Evolutionary conservation across 2,329 filamentous ascomycete species (phyloP).

Genomic region (Fusarium tricinctum): DNA sequence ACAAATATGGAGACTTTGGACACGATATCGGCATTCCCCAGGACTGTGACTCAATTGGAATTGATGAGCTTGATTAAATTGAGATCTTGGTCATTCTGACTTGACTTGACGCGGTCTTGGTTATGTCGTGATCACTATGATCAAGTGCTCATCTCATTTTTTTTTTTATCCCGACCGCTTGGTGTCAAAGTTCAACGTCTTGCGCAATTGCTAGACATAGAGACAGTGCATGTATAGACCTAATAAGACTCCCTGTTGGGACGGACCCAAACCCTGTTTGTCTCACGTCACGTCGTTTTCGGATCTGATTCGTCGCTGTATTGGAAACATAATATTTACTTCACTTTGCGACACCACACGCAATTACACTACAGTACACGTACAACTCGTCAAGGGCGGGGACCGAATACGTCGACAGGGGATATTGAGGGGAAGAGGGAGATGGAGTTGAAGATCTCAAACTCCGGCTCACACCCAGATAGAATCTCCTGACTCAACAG

Average conservation of each 20-base stretch:
- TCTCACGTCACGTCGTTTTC: slow-evolving; percentile 30
- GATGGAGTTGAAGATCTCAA: slow-evolving; percentile 14
- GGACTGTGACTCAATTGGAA: slow-evolving; percentile 31
- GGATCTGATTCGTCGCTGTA: slow-evolving; percentile 20
- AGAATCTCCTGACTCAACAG: slow-evolving; percentile 24
- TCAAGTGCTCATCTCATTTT: slow-evolving; percentile 5
- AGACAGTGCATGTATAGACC: too few relatives aligned
- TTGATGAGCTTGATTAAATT: slow-evolving; percentile 8
- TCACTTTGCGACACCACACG: slow-evolving; percentile 20
- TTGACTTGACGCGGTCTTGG: not conserved
- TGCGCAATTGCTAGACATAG: slow-evolving; percentile 11
- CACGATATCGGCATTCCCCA: slow-evolving; percentile 22
- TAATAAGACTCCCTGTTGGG: not conserved
- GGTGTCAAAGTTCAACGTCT: not conserved
- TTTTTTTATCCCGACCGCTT: not conserved
- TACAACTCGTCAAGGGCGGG: slow-evolving; percentile 25
- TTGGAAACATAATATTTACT: slow-evolving; percentile 38
- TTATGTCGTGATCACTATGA: slow-evolving; percentile 7
- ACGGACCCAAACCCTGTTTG: slow-evolving; percentile 10
- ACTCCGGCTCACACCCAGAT: not conserved
- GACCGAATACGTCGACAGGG: slow-evolving; percentile 1
- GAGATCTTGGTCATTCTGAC: slow-evolving; percentile 1
- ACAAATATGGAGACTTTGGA: slow-evolving; percentile 22
- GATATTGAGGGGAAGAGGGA: slow-evolving; percentile 7
- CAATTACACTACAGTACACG: not conserved